Evolutionary conservation across 2,329 filamentous ascomycete genomes (phyloP).

Genomic region (Daldinia sp.): DNA sequence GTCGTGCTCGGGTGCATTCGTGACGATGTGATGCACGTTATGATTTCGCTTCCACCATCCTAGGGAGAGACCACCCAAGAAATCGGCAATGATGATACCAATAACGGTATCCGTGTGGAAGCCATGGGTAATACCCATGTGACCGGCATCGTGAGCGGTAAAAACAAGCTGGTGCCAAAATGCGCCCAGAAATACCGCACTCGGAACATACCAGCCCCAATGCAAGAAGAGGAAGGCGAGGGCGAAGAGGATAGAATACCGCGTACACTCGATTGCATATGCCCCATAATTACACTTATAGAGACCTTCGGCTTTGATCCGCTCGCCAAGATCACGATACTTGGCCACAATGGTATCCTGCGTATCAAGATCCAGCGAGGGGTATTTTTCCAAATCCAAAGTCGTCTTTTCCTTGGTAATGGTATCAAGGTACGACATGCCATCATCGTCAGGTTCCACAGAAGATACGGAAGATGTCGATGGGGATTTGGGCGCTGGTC

Average conservation of each 20-base stretch:
- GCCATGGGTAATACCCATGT: constrained; percentile 96
- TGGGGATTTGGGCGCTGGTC: constrained; percentile 52
- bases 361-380: constrained; percentile 76
- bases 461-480: constrained; percentile 73
- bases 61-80: constrained; percentile 86
- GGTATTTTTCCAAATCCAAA: constrained; percentile 84
- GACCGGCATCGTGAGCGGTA: constrained; percentile 91
- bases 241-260: constrained; percentile 77
- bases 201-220: constrained; percentile 74
- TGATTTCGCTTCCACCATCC: constrained; percentile 99
- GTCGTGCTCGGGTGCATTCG: constrained; percentile 94
- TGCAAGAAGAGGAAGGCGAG: constrained; percentile 72
- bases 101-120: constrained; percentile 87
- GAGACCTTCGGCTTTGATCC: constrained; percentile 78
- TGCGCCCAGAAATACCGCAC: constrained; percentile 80
- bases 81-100: constrained; percentile 91
- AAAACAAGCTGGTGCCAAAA: constrained; percentile 98
- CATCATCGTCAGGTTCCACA: constrained; percentile 60
- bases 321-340: constrained; percentile 81
- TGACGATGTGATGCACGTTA: constrained; percentile 97
- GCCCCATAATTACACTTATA: constrained; percentile 87
- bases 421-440: constrained; percentile 76
- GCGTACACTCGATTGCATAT: constrained; percentile 79
- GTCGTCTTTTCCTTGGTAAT: constrained; percentile 80
- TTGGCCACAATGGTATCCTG: constrained; percentile 82